phyloP scores from a whole-genome alignment of 2,329 filamentous ascomycete species.

The Trichoderma aggressivum region DNA sequence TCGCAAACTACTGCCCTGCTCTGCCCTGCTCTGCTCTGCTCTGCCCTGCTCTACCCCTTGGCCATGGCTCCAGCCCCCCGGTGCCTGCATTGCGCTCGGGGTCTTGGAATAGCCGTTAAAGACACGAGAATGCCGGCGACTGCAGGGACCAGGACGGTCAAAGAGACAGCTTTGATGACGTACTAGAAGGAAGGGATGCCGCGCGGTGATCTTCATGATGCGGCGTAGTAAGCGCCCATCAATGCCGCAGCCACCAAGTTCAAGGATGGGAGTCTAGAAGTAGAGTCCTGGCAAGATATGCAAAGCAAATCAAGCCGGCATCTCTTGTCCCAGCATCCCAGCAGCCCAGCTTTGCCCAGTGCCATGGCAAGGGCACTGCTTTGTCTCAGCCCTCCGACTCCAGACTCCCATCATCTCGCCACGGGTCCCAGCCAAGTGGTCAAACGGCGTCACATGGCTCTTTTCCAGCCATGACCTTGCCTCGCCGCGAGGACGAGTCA shows the following conservation, averaged over 20 bases:
- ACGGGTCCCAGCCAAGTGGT: neutral
- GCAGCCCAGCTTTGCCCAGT: neutral
- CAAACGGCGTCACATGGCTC: constrained; percentile 6
- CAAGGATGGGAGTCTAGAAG: neutral
- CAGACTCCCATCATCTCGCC: neutral
- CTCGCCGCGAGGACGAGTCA: neutral
- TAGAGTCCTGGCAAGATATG: neutral
- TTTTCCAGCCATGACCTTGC: neutral
- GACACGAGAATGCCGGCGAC: neutral
- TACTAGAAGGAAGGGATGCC: neutral
- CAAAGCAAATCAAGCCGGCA: neutral
- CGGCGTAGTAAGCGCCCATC: neutral
- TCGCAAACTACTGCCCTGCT: neutral
- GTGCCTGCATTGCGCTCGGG: neutral
- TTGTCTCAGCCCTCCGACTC: neutral
- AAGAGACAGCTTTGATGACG: neutral
- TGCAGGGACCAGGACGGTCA: neutral
- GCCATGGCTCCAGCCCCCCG: neutral
- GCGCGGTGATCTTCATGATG: neutral
- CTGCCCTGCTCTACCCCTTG: neutral
- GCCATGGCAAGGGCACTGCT: neutral
- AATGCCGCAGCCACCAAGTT: neutral
- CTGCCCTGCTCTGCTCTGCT: neutral
- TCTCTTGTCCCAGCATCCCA: neutral
- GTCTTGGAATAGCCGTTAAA: neutral